Percentiles rank a stretch among this genome's conserved stretches.
Conservation (phyloP, 768 basidiomycete genomes). For the Wakefieldia striispora region DNA sequence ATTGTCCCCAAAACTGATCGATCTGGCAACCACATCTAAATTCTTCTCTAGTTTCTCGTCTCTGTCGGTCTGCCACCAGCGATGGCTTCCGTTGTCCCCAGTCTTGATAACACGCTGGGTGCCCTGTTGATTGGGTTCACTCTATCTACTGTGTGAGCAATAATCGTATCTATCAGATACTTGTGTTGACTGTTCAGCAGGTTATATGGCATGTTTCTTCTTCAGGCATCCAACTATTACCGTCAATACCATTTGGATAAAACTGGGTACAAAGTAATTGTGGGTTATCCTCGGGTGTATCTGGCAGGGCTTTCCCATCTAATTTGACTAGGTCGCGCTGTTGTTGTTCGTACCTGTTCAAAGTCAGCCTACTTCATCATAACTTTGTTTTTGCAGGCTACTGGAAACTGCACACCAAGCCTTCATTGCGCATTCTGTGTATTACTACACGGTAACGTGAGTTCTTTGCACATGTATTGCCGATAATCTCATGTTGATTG, state of each 20-base stretch:
- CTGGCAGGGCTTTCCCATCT: background rate
- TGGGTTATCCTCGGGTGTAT: constrained; percentile 32
- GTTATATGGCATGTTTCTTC: constrained; percentile 50
- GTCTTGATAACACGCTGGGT: constrained; percentile 52
- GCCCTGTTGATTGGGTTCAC: constrained; percentile 60
- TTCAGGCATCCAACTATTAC: constrained; percentile 57
- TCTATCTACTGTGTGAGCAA: constrained; percentile 38
- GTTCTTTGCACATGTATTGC: constrained; percentile 15
- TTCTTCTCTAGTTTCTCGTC: background rate
- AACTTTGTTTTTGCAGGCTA: constrained; percentile 31
- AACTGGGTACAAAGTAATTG: constrained; percentile 46
- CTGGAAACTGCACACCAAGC: constrained; percentile 49
- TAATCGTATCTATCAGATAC: background rate
- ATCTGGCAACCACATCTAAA: background rate
- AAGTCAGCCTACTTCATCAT: background rate
- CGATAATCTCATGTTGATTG: constrained; percentile 8
- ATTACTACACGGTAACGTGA: constrained; percentile 55
- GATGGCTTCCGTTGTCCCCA: constrained; percentile 16
- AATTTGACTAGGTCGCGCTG: constrained; percentile 26
- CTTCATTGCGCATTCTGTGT: constrained; percentile 51
- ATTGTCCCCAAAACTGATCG: background rate
- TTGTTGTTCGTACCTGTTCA: constrained; percentile 29
- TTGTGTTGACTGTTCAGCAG: constrained; percentile 32
- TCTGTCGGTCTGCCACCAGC: background rate
- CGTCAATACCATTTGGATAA: constrained; percentile 54